Percentiles rank a stretch among this genome's conserved stretches.
phyloP scores from a whole-genome alignment of 345 rosid genomes.

The Barbarea vulgaris region DNA sequence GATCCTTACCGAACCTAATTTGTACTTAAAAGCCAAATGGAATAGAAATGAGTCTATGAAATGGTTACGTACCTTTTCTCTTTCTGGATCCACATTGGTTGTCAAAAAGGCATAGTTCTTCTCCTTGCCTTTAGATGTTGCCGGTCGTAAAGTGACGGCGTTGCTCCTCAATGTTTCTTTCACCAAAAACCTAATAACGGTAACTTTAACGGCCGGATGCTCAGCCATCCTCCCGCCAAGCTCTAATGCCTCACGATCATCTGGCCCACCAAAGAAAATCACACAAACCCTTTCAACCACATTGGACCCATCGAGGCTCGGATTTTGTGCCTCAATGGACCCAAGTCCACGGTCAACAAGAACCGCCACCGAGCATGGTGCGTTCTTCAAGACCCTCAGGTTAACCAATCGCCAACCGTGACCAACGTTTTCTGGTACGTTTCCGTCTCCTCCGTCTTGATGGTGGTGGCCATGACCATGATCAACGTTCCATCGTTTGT shows the following conservation, averaged over 20 bases:
- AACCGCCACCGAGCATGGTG: conserved; percentile 78
- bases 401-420: conserved; percentile 81
- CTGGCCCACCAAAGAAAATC: conserved; percentile 78
- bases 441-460: conserved; percentile 41
- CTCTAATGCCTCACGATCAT: conserved; percentile 78
- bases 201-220: conserved; percentile 64
- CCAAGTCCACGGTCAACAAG: conserved; percentile 87
- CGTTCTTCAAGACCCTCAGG: conserved; percentile 65
- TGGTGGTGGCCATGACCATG: conserved; percentile 36
- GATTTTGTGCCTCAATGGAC: conserved; percentile 36
- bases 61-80: conserved; percentile 61
- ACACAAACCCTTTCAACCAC: conserved; percentile 57
- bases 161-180: conserved; percentile 38
- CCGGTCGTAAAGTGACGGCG: conserved; percentile 45
- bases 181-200: conserved; percentile 53
- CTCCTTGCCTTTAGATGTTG: conserved; percentile 45
- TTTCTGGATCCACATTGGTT: conserved; percentile 50
- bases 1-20: not conserved
- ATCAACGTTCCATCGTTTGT: conserved; percentile 64
- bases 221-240: conserved; percentile 77
- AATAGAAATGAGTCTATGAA: too few relatives aligned
- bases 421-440: conserved; percentile 59
- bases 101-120: conserved; percentile 58
- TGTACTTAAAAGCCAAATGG: not conserved
- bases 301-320: conserved; percentile 20